Base-by-base conservation (phyloP, 2,329 filamentous ascomycete species). In the Trichoderma sp. region DNA sequence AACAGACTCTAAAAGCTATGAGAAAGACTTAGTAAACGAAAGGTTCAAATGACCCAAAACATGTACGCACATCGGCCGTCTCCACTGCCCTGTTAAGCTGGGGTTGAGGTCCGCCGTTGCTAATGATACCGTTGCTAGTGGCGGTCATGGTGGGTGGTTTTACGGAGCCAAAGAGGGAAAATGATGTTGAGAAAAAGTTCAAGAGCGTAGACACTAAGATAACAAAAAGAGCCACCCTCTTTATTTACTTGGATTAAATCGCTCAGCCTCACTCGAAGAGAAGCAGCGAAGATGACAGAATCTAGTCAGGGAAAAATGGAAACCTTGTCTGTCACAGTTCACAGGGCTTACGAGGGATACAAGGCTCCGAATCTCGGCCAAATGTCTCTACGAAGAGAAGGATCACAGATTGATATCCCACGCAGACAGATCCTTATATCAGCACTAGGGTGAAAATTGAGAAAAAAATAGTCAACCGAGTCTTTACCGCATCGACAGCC, bases 1-100 rank as follows among this genome's bases (percentile, higher is more conserved):
- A 63, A 95, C 88, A 4, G 91, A 88, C 70, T 87, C 84, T 63
- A 94, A 86, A 61, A 94, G 86, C 92, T 94, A 63, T 34, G 32
- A 53, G 6, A 61, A 9, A 36, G 57, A 15, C 7, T 60, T 51
- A 61, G 39, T 39, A 15, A 36, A 28, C 11, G 30, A 26, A 15
- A 51, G 18, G 57, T 5, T 4, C 18, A 51, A 47, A 18, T 12
- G 39, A 21, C 60, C 39, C 7, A 70, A 6, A 34, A 34, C 57
- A 63, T 58, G n/a, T 11, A 61, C 69, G 9, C 60, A 71, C 69
- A 71, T 71, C 69, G 21, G 79, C 73, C 24, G 80, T 74, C 71
- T 81, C 80, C 64, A 76, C 78, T 74, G 80, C 80, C 75, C 80
- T 78, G 74, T 76, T 75, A 24, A 81, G 76, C 71, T 74, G 69